Base-by-base conservation (phyloP, 2,329 filamentous ascomycete genomes). In the Paraconiothyrium sp. region DNA sequence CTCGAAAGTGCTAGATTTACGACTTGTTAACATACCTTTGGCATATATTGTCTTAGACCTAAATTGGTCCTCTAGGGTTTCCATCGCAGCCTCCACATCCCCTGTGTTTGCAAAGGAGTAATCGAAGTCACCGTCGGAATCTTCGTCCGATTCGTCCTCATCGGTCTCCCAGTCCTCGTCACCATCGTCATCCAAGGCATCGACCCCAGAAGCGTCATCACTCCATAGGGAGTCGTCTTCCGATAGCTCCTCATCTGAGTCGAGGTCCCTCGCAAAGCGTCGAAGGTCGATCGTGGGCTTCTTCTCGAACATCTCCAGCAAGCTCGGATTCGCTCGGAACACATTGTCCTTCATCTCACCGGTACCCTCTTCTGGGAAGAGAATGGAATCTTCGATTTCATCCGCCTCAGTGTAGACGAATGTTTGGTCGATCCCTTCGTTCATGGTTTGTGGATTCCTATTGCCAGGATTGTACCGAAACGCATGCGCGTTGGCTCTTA, bases 371-470 rank as follows among this genome's bases (percentile, higher is more conserved):
- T 79, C 73, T 0, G 80, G 79, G 58, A 82, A 82, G 4, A 83
- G 68, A 7, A 82, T 68, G 4, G 69, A 69, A 51, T 82, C 80
- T 66, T 82, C 80, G 10, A 80, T 59, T 35, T 71, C 74, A 63
- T 83, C 79, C 1, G 78, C 76, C 51, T 81, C 76, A 9, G 72
- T 79, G 60, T 82, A 82, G 24, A 57, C 56, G 54, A 65, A 69
- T 27, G 60, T 65, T 6, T 58, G 52, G 4, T 76, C 69, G 57
- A 78, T 62, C 13, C 70, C 62, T 20, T 67, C 67, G 22, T 67
- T 63, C 32, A 22, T 7, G 8, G 64, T 54, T 13, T 64, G 57
- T 57, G 63, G 63, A n/a, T 54, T 49, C 32, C 52, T 57, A 10
- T 61, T 63, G 9, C 43, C 54, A 24, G 64, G 59, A 11, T 54